Conservation (phyloP, 768 basidiomycete species). For the Trametes sanguinea region DNA sequence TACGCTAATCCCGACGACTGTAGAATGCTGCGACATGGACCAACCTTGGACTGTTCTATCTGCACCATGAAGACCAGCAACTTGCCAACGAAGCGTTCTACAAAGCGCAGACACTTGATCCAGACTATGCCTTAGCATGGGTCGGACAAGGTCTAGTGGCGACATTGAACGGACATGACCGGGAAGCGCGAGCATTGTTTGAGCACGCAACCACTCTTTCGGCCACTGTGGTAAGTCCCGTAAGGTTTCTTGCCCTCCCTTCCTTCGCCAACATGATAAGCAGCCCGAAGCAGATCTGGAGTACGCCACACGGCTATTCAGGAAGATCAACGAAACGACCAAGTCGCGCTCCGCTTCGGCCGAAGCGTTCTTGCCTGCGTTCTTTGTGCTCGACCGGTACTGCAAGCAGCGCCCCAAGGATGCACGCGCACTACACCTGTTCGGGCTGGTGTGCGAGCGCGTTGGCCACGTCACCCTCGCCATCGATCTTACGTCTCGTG, state of each 20-base stretch:
- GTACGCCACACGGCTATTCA: conserved; percentile 64
- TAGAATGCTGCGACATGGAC: conserved; percentile 82
- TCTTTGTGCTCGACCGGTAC: conserved; percentile 81
- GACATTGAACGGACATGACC: conserved; percentile 53
- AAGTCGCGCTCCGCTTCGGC: conserved; percentile 25
- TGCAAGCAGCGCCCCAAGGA: conserved; percentile 67
- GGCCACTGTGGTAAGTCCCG: conserved; percentile 55
- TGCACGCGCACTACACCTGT: conserved; percentile 76
- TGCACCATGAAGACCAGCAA: conserved; percentile 74
- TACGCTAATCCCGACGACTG: background rate
- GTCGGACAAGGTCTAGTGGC: conserved; percentile 84
- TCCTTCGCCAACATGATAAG: conserved; percentile 15
- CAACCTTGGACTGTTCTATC: conserved; percentile 85
- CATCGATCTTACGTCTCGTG: conserved; percentile 53
- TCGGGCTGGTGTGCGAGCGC: conserved; percentile 83
- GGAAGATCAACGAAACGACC: conserved; percentile 32
- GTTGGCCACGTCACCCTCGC: conserved; percentile 71
- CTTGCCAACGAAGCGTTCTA: conserved; percentile 85
- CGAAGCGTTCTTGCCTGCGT: conserved; percentile 68
- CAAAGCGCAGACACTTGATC: conserved; percentile 88
- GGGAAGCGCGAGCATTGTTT: conserved; percentile 67
- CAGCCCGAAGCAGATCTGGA: conserved; percentile 85
- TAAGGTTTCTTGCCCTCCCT: background rate
- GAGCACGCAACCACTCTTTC: conserved; percentile 70
- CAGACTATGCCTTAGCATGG: conserved; percentile 89